Evolutionary conservation across 768 basidiomycete species (phyloP), one percentile per base, ranked within the genome.

Genomic region (Suillus variegatus): DNA sequence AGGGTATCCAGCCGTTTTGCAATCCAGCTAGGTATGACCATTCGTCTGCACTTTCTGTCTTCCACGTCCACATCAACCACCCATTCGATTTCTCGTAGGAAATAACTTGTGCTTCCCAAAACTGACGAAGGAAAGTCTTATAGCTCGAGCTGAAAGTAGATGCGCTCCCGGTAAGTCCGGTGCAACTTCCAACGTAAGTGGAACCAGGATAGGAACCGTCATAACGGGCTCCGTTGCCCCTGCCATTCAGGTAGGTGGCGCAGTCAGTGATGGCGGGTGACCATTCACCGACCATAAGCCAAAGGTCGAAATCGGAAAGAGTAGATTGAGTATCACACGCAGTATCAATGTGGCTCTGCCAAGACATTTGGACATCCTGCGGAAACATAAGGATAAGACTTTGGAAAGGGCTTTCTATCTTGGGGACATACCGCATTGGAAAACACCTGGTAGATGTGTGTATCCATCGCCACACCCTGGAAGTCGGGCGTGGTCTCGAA

Each of bases 251-350:
- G 54, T 77, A 79, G 43, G 16, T 71, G 55, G 77, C 77, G 68
- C 92, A 93, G 71, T 93, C 93, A 8, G 86, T 94, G 61, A 83
- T 78, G 2, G 90, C 91, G 3, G 92, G 85, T 1, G 91, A 88
- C 89, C 92, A 97, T 79, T 97, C 95, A 49, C 95, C 94, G 32
- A 95, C 93, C 52, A 95, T 81, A 18, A 86, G 82, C 94, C 93
- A 94, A 35, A 95, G 83, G 46, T 85, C 82, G 69, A 87, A 88
- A 22, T 72, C 69, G 0, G 83, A 73, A 7, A 94, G 81, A 0
- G 78, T 70, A 12, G 79, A 76, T 14, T 77, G 80, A 44, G 78
- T 74, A 58, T 68, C 68, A 70, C 93, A 94, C 5, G 88, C 90
- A 3, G 81, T 72, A 57, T 76, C 67, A 47, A 93, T 90, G 69